Base-by-base conservation (phyloP, 2,329 filamentous ascomycete genomes). In the Aspergillus sclerotialis region DNA sequence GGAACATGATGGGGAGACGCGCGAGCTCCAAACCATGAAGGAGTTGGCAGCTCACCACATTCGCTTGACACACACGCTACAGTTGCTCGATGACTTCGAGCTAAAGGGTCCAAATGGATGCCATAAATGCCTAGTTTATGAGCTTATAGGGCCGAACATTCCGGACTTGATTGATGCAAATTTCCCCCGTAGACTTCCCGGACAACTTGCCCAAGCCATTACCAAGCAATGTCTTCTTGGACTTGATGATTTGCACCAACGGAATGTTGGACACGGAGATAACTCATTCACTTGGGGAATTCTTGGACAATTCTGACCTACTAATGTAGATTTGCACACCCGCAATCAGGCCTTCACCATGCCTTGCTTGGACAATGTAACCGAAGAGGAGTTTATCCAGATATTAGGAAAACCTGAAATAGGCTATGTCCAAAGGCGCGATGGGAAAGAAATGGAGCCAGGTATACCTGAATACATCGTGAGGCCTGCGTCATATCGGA, bases 91-190 rank as follows among this genome's bases (percentile, higher is more conserved):
- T 64, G 94, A 87, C 0, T 98, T 98, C 61, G 90, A 95, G 60
- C 92, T 96, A 68, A 93, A 93, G 63, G 92, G 92, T 7, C 90
- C 90, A 28, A 93, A 98, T 55, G 92, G 92, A 30, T 84, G 87
- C 33, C 92, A 98, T 57, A 88, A 96, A 39, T 98, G 92, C 70
- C 96, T 98, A 90, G 92, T 98, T 6, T 98, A 98, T 53, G 92
- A 98, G 63, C 92, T 98, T 3, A 67, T 98, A 37, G 92, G 92
- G 35, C 89, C 96, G 73, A 96, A 96, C 57, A 66, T 96, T 44
- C 69, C 96, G 34, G 90, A 92, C 16, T 67, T 98, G 57, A 95
- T 98, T 72, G 96, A 96, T 76, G 81, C 86, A 52, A 96, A 90
- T 89, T 95, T 96, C 61, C 92, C 96, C 62, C 78, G 92, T 40